phyloP scores from a whole-genome alignment of 73 alveolate genomes.

The Paramecium sexaurelia region DNA sequence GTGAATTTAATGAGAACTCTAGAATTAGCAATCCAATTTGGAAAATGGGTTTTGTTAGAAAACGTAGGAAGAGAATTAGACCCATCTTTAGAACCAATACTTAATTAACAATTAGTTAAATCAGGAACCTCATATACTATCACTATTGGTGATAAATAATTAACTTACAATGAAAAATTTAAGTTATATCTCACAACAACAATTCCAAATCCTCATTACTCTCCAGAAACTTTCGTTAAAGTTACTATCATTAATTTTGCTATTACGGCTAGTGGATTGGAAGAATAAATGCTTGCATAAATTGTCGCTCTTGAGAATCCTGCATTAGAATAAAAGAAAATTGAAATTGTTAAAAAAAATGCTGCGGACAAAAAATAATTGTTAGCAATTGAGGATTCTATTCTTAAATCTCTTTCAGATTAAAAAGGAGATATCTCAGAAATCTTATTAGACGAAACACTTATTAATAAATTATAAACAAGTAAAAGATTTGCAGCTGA shows the following conservation, averaged over 20 bases:
- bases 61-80: constrained; percentile 99
- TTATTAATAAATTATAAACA: constrained; percentile 90
- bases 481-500: constrained; percentile 94
- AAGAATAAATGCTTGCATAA: constrained; percentile 98
- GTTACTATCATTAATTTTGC: constrained; percentile 99
- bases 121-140: constrained; percentile 62
- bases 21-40: constrained; percentile 96
- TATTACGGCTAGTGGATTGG: constrained; percentile 99
- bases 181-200: constrained; percentile 98
- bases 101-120: constrained; percentile 81
- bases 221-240: constrained; percentile 98
- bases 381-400: constrained; percentile 97
- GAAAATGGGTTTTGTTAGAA: constrained; percentile 99
- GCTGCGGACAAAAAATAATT: constrained; percentile 85
- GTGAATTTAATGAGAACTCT: constrained; percentile 76
- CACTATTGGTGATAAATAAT: constrained; percentile 86
- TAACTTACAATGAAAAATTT: constrained; percentile 84
- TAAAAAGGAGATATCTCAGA: constrained; percentile 93
- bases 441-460: constrained; percentile 91
- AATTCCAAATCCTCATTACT: constrained; percentile 98
- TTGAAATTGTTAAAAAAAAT: constrained; percentile 78
- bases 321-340: constrained; percentile 82
- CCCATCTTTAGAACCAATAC: constrained; percentile 99
- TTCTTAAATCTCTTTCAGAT: constrained; percentile 94
- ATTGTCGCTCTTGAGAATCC: constrained; percentile 98